These are phyloP conservation scores for Pisolithus tinctorius DNA, from an alignment of 768 basidiomycete genomes.

Conservation along the genomic window DNA sequence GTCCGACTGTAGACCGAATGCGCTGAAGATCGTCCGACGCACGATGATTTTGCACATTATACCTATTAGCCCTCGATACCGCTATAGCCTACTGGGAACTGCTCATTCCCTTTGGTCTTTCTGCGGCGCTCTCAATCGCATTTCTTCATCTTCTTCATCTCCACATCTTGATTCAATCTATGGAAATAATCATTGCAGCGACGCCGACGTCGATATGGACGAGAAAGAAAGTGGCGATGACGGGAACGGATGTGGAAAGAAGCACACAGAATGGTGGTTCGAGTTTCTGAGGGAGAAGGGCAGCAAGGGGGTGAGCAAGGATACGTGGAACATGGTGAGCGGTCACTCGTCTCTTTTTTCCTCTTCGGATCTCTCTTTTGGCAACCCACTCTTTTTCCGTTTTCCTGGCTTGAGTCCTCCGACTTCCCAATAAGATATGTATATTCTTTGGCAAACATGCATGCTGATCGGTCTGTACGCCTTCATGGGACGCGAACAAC, in stretches of 20 bases:
- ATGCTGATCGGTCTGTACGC: background rate
- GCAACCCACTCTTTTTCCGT: slow-evolving; percentile 1
- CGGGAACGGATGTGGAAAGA: slow-evolving; percentile 58
- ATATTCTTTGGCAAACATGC: too few relatives aligned
- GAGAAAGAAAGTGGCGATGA: slow-evolving; percentile 11
- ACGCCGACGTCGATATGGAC: background rate
- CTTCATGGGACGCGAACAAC: background rate
- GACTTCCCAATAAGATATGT: too few relatives aligned
- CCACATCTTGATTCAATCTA: background rate
- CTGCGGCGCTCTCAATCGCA: slow-evolving; percentile 54
- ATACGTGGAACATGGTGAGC: slow-evolving; percentile 80
- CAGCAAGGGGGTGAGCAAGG: slow-evolving; percentile 76
- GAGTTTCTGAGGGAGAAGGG: slow-evolving; percentile 63
- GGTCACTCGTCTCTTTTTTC: background rate
- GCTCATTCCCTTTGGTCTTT: slow-evolving; percentile 66
- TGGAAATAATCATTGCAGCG: background rate
- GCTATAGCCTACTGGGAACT: slow-evolving; percentile 75
- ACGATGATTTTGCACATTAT: background rate
- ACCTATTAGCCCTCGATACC: slow-evolving; percentile 49
- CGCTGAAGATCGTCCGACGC: background rate
- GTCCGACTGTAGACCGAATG: background rate
- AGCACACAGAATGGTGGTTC: slow-evolving; percentile 69
- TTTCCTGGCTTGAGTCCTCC: background rate
- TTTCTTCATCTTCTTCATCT: slow-evolving; percentile 7
- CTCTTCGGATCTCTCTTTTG: background rate